Evolutionary conservation across 495 filamentous ascomycete genomes (phyloP), one percentile per base, ranked within the genome.

Genomic region (Talaromyces nanjingensis): DNA sequence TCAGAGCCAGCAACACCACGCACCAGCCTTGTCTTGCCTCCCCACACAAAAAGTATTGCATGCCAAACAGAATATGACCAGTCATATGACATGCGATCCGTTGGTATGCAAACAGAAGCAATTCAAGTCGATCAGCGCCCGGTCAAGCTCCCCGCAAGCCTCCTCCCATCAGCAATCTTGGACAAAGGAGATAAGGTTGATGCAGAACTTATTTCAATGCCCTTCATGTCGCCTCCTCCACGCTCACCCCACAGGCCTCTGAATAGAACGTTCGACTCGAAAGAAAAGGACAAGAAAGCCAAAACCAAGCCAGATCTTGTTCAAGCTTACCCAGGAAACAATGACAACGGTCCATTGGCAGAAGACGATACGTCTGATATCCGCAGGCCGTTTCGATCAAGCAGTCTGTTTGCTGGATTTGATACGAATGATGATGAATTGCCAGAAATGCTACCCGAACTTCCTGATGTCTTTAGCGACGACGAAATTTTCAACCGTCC

Each of bases 321-420:
- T 37, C 85, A 93, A 67, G 81, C 83, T 6, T 93, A 93, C 70
- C 88, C 89, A 4, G 91, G 90, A 0, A 92, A 91, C 65, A 92
- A 92, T 68, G 90, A 93, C 68, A 88, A 92, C 66, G 90, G 89
- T 0, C 90, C 90, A 2, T 71, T 93, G 63, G 85, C 85, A 4
- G 79, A 75, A 55, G 81, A 87, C 59, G 71, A 71, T 6, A 80
- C 75, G 39, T 81, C 83, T 14, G 80, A 82, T 20, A 78, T 90
- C 61, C 84, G 88, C 63, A 81, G 89, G 39, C 91, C 90, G 2
- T 84, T 87, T 65, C 80, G 90, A 64, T 87, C 89, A 33, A 92
- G 88, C 68, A 93, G 89, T 71, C 77, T 96, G n/a, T 93, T 94
- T 70, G 90, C 90, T 22, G 91, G 90, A 1, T 93, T 96, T 65